Percentiles rank a stretch among this genome's conserved stretches.
These are phyloP conservation scores for Haberlea rhodopensis DNA, from an alignment of 257 asterid genomes.

Conservation along the genomic window DNA sequence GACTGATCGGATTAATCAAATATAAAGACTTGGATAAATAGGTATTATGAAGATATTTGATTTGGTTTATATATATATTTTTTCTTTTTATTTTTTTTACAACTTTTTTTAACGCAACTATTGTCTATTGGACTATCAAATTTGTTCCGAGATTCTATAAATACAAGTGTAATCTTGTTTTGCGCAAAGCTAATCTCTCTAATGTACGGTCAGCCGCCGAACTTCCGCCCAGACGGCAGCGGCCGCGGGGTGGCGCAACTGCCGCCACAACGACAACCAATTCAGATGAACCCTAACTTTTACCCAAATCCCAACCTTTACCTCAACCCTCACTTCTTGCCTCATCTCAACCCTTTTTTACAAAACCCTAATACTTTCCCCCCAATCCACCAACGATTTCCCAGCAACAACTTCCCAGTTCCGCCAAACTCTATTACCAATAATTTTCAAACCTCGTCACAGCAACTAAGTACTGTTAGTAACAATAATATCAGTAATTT, in stretches of 20 bases:
- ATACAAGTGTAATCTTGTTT: too few species aligned
- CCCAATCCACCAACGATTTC: constrained; percentile 31
- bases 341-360: constrained; percentile 32
- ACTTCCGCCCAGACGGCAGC: constrained; percentile 34
- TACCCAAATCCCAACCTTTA: constrained; percentile 31
- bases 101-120: too few species aligned
- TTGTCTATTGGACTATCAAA: too few species aligned
- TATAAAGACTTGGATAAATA: too few species aligned
- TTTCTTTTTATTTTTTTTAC: too few species aligned
- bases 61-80: too few species aligned
- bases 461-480: constrained; percentile 4
- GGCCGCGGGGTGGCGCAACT: constrained; percentile 33
- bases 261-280: constrained; percentile 30
- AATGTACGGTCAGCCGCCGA: constrained; percentile 17
- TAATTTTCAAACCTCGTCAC: constrained; percentile 23
- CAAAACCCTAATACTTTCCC: constrained; percentile 42
- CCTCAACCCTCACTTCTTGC: constrained; percentile 28
- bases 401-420: constrained; percentile 27
- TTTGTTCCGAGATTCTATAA: too few species aligned
- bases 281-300: constrained; percentile 33
- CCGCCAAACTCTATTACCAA: constrained; percentile 21
- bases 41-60: too few species aligned
- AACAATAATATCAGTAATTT: constrained; percentile 8
- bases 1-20: too few species aligned
- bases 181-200: neutral